Base-by-base conservation (phyloP, 345 rosid species). In the Arabis hirsuta region DNA sequence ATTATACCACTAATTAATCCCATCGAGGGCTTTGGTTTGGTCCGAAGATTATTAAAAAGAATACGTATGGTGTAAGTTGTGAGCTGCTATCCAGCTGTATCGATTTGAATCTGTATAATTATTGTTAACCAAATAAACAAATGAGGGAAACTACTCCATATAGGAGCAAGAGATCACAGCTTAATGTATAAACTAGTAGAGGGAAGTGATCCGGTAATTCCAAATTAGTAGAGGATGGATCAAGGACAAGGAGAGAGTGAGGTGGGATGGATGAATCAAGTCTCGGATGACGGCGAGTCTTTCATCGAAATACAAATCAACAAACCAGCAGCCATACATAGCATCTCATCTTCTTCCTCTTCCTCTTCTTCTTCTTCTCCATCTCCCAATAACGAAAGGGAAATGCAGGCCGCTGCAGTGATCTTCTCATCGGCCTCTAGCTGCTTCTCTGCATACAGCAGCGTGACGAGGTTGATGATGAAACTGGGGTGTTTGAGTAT, bases 241-340 rank as follows among this genome's bases (percentile, higher is more conserved):
- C 43, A 38, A 36, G 22, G 48, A 29, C 43, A 38, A 36, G 22
- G 36, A 29, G 43, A 71, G 53, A 62, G 62, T 12, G 61, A 43
- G 14, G 44, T 71, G 53, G 68, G 14, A 61, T n/a, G 48, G 67
- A 71, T 26, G 60, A 27, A 39, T 61, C 34, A 60, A 51, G 74
- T 20, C 31, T 36, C 44, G 29, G 67, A 48, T n/a, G 53, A 41
- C 31, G 68, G 53, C 11, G 70, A 72, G 36, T 63, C 76, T 43
- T 72, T 72, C 71, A 63, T 72, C 12, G 76, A 72, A 45, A 72
- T 55, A 55, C 20, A 62, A 44, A 72, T 72, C 50, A 63, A 45
- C 57, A 64, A 63, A 55, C 29, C 29, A 62, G 57, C 22, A 14
- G 12, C 41, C 3, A 55, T 20, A 19, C 1, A 31, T 45, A 43